phyloP scores from a whole-genome alignment of 768 basidiomycete species.

The Boletus rubropictus region DNA sequence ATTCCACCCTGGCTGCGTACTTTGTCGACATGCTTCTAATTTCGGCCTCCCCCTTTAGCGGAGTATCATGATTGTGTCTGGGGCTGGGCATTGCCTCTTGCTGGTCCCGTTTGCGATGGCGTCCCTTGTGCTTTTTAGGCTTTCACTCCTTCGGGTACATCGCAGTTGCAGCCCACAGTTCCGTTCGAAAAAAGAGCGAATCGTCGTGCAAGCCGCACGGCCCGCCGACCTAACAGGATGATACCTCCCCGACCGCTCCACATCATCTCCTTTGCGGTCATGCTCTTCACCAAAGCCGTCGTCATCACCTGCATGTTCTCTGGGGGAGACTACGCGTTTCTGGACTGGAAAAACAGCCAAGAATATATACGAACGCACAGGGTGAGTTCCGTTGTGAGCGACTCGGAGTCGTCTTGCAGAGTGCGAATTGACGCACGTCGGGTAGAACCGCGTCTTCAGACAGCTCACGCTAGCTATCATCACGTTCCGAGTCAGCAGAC shows the following conservation, averaged over 20 bases:
- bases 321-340: conserved; percentile 14
- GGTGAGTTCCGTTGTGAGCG: conserved; percentile 8
- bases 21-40: neutral
- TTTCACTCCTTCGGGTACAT: neutral
- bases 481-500: conserved; percentile 26
- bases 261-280: conserved; percentile 9
- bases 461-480: conserved; percentile 23
- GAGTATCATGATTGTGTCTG: conserved; percentile 8
- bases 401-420: neutral
- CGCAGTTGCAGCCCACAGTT: neutral
- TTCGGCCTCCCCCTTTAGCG: neutral
- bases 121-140: neutral
- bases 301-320: conserved; percentile 19
- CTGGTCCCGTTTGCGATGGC: conserved; percentile 3
- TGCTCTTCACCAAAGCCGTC: conserved; percentile 19
- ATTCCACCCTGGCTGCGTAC: neutral
- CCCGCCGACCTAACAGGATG: conserved; percentile 12
- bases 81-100: conserved; percentile 1
- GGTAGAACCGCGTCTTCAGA: conserved; percentile 18
- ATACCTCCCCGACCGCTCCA: conserved; percentile 10
- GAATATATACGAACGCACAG: conserved; percentile 17
- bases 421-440: neutral
- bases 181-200: neutral
- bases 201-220: neutral
- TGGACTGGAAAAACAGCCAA: conserved; percentile 15